A percentile compares a stretch with the other conserved stretches of the same genome.
Conservation (phyloP, 202 grass and related monocot genomes). For the Panicum hallii region DNA sequence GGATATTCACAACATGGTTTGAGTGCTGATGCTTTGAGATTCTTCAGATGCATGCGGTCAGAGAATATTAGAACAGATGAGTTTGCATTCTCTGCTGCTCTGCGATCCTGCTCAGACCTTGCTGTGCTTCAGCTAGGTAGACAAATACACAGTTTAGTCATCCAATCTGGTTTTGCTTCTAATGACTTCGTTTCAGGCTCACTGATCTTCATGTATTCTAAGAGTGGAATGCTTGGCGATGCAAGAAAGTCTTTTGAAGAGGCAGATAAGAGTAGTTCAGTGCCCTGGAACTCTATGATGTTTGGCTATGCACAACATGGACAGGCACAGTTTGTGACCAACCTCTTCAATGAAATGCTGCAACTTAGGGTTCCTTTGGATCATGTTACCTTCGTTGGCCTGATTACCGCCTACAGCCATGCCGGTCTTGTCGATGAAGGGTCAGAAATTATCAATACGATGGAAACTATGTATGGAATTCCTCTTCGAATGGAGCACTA, state of each 20-base stretch:
- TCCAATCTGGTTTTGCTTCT: constrained; percentile 52
- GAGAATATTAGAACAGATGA: constrained; percentile 49
- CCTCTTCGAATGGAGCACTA: constrained; percentile 73
- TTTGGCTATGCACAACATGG: constrained; percentile 73
- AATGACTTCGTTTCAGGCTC: constrained; percentile 74
- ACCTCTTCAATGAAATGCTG: constrained; percentile 59
- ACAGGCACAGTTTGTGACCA: constrained; percentile 39
- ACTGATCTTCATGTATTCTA: constrained; percentile 71
- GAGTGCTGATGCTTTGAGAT: constrained; percentile 58
- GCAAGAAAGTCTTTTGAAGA: constrained; percentile 67
- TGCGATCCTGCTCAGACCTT: constrained; percentile 67
- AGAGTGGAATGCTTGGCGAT: constrained; percentile 64
- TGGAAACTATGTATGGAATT: constrained; percentile 59
- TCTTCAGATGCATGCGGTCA: constrained; percentile 58
- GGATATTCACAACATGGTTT: constrained; percentile 63
- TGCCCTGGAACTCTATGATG: constrained; percentile 77
- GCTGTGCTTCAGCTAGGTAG: constrained; percentile 63
- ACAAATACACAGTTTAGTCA: constrained; percentile 61
- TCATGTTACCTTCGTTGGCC: constrained; percentile 67
- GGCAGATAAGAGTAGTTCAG: constrained; percentile 55
- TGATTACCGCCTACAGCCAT: constrained; percentile 70
- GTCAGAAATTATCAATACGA: constrained; percentile 53
- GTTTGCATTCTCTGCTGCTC: constrained; percentile 61
- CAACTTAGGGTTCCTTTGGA: constrained; percentile 54
- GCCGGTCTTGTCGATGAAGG: constrained; percentile 66